phyloP scores from a whole-genome alignment of 352 stramenopile genomes.

The Hyaloperonospora brassicae region DNA sequence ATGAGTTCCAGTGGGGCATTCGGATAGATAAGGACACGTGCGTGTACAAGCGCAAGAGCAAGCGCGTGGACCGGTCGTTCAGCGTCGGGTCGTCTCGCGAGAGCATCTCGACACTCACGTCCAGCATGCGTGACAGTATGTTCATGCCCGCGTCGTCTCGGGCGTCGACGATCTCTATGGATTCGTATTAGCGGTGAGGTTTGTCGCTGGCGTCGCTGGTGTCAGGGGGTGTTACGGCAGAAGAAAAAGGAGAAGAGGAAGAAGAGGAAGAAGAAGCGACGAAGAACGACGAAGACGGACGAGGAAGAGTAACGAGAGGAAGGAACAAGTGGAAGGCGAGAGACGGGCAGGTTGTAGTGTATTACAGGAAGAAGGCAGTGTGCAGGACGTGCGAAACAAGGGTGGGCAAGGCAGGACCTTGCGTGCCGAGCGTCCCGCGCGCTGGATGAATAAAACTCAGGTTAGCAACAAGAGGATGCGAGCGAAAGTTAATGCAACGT shows the following conservation, averaged over 20 bases:
- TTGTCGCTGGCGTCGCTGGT: no score
- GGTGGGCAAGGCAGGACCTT: slow-evolving; percentile 2
- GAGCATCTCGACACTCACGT: slow-evolving; percentile 71
- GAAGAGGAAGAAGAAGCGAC: no score
- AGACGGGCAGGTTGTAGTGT: slow-evolving; percentile 26
- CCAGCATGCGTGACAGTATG: slow-evolving; percentile 70
- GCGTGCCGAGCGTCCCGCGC: slow-evolving; percentile 24
- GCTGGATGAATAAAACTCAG: slow-evolving; percentile 8
- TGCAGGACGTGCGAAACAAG: no score
- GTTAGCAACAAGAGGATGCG: neutral
- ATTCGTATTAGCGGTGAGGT: slow-evolving; percentile 28
- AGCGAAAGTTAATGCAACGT: slow-evolving; percentile 15
- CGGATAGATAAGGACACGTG: slow-evolving; percentile 87
- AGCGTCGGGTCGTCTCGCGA: slow-evolving; percentile 49
- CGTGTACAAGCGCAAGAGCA: slow-evolving; percentile 86
- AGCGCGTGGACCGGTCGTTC: slow-evolving; percentile 59
- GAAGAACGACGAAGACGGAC: no score
- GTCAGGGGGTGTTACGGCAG: no score
- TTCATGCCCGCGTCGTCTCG: slow-evolving; percentile 47
- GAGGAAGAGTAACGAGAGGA: neutral
- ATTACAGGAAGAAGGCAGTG: slow-evolving; percentile 17
- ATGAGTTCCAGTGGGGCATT: slow-evolving; percentile 85
- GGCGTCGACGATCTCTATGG: slow-evolving; percentile 66
- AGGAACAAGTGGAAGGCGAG: neutral
- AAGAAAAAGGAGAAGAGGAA: no score